phyloP scores from a whole-genome alignment of 1,139 yeast species.

The Yamadazyma spencermartinsiae region DNA sequence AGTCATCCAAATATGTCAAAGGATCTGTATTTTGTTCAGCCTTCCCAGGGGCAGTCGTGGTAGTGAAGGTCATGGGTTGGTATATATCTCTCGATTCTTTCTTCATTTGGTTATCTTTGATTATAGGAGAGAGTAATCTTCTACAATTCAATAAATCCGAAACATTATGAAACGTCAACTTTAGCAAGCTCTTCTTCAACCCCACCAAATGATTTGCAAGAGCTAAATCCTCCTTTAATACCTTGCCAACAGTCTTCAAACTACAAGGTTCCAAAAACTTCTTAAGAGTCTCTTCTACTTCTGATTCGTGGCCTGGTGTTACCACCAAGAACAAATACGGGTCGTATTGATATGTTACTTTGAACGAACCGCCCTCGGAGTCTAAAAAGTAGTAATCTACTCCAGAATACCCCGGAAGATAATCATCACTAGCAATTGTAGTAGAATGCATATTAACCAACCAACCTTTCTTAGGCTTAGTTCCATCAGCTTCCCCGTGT shows the following conservation, averaged over 20 bases:
- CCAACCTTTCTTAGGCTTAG: conserved; percentile 78
- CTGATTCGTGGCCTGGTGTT: conserved; percentile 65
- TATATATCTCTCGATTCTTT: conserved; percentile 73
- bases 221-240: conserved; percentile 74
- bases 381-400: conserved; percentile 96
- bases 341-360: conserved; percentile 76
- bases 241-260: conserved; percentile 56
- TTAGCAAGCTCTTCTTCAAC: conserved; percentile 59
- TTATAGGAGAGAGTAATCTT: conserved; percentile 64
- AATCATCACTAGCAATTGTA: conserved; percentile 55
- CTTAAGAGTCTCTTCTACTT: conserved; percentile 82
- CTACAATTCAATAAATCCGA: conserved; percentile 76
- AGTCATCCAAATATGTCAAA: conserved; percentile 67
- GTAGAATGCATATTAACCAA: conserved; percentile 82
- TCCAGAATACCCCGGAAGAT: conserved; percentile 70
- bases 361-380: conserved; percentile 96
- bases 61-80: conserved; percentile 53
- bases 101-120: conserved; percentile 64
- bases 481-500: conserved; percentile 52
- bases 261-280: conserved; percentile 60
- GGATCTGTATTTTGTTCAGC: conserved; percentile 48
- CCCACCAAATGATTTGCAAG: conserved; percentile 89
- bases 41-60: conserved; percentile 25
- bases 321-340: conserved; percentile 87
- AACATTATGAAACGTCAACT: conserved; percentile 73